phyloP scores from a whole-genome alignment of 129 eudicot genomes.

The Centrapalus pauciflorus region DNA sequence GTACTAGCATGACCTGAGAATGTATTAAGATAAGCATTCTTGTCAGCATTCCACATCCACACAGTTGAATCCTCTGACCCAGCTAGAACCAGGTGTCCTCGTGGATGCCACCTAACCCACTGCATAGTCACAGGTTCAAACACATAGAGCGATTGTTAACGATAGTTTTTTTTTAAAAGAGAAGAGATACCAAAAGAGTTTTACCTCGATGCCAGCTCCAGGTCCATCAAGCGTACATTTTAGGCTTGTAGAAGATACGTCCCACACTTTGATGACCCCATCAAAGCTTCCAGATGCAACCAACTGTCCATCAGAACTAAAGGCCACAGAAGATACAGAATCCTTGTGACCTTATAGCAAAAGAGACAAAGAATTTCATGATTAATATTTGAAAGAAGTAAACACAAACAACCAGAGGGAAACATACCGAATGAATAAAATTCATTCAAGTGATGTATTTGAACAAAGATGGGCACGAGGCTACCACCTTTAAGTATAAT shows the following conservation, averaged over 20 bases:
- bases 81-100: conserved; percentile 85
- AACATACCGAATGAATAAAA: not conserved
- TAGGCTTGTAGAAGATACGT: conserved; percentile 41
- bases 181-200: conserved; percentile 18
- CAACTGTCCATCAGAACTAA: conserved; percentile 82
- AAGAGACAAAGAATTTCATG: not conserved
- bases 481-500: not conserved
- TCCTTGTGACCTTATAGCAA: conserved; percentile 76
- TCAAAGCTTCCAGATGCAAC: conserved; percentile 92
- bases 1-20: conserved; percentile 74
- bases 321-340: conserved; percentile 67
- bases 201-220: conserved; percentile 79
- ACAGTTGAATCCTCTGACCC: conserved; percentile 90
- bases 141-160: not conserved
- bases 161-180: not conserved
- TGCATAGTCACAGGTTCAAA: conserved; percentile 30
- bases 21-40: conserved; percentile 43
- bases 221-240: conserved; percentile 87
- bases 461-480: not conserved
- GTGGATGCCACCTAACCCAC: conserved; percentile 99
- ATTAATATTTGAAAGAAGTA: not conserved
- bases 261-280: conserved; percentile 82
- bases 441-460: not conserved
- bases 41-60: conserved; percentile 99
- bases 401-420: not conserved